Percentiles rank a stretch among this genome's conserved stretches.
These are phyloP conservation scores for Populus euphratica DNA, from an alignment of 345 rosid genomes.

Conservation along the genomic window DNA sequence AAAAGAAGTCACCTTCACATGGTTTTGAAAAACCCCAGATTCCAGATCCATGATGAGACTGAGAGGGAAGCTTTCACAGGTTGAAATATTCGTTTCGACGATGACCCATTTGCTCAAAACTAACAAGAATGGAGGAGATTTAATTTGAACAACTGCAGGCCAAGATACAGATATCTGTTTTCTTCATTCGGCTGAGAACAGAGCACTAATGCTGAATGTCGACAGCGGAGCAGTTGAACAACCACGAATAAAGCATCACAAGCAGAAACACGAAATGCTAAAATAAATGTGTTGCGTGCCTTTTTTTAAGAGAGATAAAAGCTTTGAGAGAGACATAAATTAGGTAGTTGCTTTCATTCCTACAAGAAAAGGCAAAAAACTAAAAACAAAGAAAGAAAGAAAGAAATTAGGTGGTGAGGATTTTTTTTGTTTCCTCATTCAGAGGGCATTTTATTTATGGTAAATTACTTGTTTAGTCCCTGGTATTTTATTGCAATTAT, in stretches of 20 bases:
- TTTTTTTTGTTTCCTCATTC: neutral
- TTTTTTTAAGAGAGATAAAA: neutral
- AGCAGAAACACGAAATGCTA: slow-evolving; percentile 13
- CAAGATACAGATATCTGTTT: neutral
- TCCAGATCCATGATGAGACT: slow-evolving; percentile 60
- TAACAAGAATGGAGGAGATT: slow-evolving; percentile 2
- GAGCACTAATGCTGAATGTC: neutral
- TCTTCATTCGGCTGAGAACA: neutral
- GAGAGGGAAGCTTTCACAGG: slow-evolving; percentile 19
- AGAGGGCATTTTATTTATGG: neutral
- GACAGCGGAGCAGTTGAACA: slow-evolving; percentile 43
- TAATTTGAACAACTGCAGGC: neutral
- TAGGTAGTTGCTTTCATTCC: slow-evolving; percentile 2
- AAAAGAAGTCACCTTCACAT: slow-evolving; percentile 41
- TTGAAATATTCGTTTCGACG: slow-evolving; percentile 28
- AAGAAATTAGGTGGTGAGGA: neutral
- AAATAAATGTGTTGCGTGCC: slow-evolving; percentile 1
- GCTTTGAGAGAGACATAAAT: neutral
- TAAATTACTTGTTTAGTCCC: neutral
- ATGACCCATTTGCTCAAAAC: slow-evolving; percentile 23
- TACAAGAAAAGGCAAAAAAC: neutral
- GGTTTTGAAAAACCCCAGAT: slow-evolving; percentile 38
- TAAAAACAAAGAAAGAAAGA: too few relatives aligned
- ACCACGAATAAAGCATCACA: slow-evolving; percentile 21
- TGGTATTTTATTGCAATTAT: neutral